phyloP scores from a whole-genome alignment of 495 filamentous ascomycete species.

The Talaromyces adpressus region DNA sequence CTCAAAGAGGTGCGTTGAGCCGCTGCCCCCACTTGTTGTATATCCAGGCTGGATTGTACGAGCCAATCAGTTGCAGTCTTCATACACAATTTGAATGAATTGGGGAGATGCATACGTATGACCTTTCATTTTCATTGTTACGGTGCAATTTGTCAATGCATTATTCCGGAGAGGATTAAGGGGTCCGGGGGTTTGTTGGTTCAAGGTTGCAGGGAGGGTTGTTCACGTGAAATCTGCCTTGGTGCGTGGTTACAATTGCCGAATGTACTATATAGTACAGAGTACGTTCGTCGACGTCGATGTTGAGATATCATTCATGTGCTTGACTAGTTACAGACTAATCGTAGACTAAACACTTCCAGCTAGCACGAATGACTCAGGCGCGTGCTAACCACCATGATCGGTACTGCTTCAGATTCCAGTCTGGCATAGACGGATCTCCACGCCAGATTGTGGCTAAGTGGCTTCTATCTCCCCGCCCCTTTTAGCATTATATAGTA shows the following conservation, averaged over 20 bases:
- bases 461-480: not conserved
- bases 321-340: not conserved
- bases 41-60: not conserved
- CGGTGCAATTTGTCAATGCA: not conserved
- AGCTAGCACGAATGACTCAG: not conserved
- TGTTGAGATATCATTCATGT: not conserved
- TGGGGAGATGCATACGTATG: not conserved
- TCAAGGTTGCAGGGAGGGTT: not conserved
- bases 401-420: not conserved
- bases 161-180: not conserved
- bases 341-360: not conserved
- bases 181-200: not conserved
- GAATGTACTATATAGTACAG: not conserved
- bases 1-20: not conserved
- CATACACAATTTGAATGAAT: not conserved
- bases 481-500: not conserved
- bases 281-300: not conserved
- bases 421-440: not conserved
- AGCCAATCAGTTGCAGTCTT: not conserved
- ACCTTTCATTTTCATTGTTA: not conserved
- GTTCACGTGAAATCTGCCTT: not conserved
- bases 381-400: not conserved
- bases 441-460: not conserved
- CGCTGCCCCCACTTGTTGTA: not conserved
- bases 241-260: not conserved